Evolutionary conservation across 345 rosid genomes (phyloP), one percentile per base, ranked within the genome.

Genomic region (Iberis pinnata): DNA sequence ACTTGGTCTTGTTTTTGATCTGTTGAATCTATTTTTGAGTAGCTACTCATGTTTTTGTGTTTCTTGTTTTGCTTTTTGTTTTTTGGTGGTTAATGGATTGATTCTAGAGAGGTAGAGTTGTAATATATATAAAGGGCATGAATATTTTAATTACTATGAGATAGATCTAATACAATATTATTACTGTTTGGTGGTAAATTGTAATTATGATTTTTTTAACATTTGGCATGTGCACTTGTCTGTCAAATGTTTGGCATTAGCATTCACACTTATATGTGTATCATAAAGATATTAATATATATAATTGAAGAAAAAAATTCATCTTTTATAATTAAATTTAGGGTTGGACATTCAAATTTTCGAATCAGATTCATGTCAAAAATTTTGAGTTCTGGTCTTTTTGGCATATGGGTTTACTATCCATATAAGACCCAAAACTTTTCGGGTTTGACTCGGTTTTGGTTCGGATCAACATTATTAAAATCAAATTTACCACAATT

Each of bases 161-260:
- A n/a, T n/a, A n/a, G n/a, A n/a, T n/a, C n/a, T n/a, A n/a, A n/a
- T n/a, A n/a, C n/a, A n/a, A n/a, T n/a, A n/a, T n/a, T n/a, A n/a
- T 26, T 26, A 26, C 29, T 4, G 29, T 8, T 26, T n/a, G 8
- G 29, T 66, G 43, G 65, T n/a, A 27, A 49, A 58, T 58, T 27
- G 52, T 51, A 51, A n/a, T 51, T 43, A 44, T 19, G 37, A 43
- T 43, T 17, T 5, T 66, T 66, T 37, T 37, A 9, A 58, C 55
- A 40, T 8, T 15, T 16, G 55, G 16, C 65, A 58, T 58, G 70
- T 66, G 70, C 60, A 7, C 19, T 52, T 58, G 70, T 66, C 70
- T 58, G 60, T 2, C 17, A 12, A 38, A 37, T 43, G 49, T 58
- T 44, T 49, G 63, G 24, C 57, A 49, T 20, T 6, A 37, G 26